A percentile compares a stretch with the other conserved stretches of the same genome.
Conservation (phyloP, 768 basidiomycete species). For the Leccinum arenicola region DNA sequence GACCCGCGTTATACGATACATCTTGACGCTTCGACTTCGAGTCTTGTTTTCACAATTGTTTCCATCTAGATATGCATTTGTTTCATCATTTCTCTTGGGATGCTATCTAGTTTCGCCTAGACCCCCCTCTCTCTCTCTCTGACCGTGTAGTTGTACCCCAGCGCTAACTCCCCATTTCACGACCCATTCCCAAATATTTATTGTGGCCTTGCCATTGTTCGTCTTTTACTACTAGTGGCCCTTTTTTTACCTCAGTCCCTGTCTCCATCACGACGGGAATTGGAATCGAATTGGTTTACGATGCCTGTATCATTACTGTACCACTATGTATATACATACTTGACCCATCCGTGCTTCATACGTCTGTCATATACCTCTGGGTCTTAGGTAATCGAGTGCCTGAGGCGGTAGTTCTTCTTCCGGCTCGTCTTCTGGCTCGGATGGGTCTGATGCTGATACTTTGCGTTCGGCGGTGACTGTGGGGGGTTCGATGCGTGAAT, state of each 20-base stretch:
- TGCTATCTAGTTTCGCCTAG: slow-evolving; percentile 34
- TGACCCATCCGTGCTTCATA: neutral
- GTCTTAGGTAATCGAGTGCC: neutral
- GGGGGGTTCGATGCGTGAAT: neutral
- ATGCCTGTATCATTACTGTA: slow-evolving; percentile 31
- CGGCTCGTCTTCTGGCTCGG: neutral
- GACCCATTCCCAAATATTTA: slow-evolving; percentile 20
- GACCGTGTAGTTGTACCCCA: slow-evolving; percentile 25
- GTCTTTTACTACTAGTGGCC: neutral
- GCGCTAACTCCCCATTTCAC: neutral
- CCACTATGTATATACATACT: slow-evolving; percentile 12
- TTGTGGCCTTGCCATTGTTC: neutral
- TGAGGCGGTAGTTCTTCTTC: neutral
- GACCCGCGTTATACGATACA: slow-evolving; percentile 19
- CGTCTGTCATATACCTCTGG: neutral
- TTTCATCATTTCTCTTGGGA: slow-evolving; percentile 6
- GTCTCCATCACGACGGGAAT: slow-evolving; percentile 2
- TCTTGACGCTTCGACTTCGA: slow-evolving; percentile 17
- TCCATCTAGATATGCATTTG: slow-evolving; percentile 33
- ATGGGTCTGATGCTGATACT: slow-evolving; percentile 28
- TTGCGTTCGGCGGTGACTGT: slow-evolving; percentile 57
- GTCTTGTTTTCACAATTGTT: slow-evolving; percentile 9
- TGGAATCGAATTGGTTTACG: slow-evolving; percentile 9
- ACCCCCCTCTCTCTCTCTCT: slow-evolving; percentile 7
- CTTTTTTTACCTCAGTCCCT: neutral